Base-by-base conservation (phyloP, 169 alveolate species). In the Theileria luwenshuni region DNA sequence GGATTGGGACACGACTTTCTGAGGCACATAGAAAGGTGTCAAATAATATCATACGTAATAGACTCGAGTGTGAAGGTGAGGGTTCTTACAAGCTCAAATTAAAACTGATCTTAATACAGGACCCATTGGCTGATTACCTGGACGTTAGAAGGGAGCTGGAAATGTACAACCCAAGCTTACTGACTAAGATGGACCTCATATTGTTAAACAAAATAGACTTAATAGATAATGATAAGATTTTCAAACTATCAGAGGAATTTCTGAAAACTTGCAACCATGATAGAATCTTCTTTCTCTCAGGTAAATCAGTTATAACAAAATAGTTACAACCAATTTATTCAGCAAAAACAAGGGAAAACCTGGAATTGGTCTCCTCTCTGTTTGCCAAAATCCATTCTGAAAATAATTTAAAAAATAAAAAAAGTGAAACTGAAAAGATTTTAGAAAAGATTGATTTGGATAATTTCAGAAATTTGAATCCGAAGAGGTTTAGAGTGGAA, bases 1-100 rank as follows among this genome's bases (percentile, higher is more conserved):
- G 98, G 98, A 5, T 90, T 95, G 6, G 98, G 98, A 0, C 92
- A 81, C 32, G 86, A 92, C 45, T 95, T 95, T 73, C 79, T 94
- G 17, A 90, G 90, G 59, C 98, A 95, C 70, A 91, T 94, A n/a
- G 96, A 94, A 77, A 67, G 96, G 45, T 90, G 94, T 5, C 81
- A 91, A 27, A 93, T 90, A 32, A 76, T 90, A 1, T 61, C 85
- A 10, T 88, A 80, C 52, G 88, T 87, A 21, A 48, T 91, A 19
- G 95, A 90, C 52, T 48, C 68, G 28, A 54, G 69, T 43, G 28
- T 23, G 13, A 23, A 73, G 35, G 85, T 74, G 21, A 3, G n/a
- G 21, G 48, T 12, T 25, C 15, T 51, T 51, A 3, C 5, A 61
- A 8, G 23, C 28, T 35, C 3, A 27, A 13, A 8, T 25, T 67